A percentile compares a stretch with the other conserved stretches of the same genome.
Conservation (phyloP, 768 basidiomycete species). For the Boletus reticuloceps region DNA sequence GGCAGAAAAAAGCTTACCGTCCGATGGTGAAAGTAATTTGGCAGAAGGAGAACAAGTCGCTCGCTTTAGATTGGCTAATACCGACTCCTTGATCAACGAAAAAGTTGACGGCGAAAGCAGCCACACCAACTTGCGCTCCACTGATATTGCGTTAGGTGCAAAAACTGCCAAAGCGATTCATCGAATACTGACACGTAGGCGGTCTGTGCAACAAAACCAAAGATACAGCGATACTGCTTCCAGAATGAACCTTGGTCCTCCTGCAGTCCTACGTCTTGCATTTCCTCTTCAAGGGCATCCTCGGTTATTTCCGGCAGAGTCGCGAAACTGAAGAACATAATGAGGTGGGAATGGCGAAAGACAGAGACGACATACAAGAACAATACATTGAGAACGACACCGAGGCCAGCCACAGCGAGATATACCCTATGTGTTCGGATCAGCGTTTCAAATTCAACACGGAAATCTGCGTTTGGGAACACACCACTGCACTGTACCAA, state of each 20-base stretch:
- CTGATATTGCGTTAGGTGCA: conserved; percentile 23
- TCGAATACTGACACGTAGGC: conserved; percentile 49
- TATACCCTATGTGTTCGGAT: conserved; percentile 47
- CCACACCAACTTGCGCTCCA: conserved; percentile 66
- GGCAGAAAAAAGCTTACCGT: conserved; percentile 36
- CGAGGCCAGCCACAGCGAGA: conserved; percentile 62
- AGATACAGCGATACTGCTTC: conserved; percentile 67
- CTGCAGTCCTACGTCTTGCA: conserved; percentile 40
- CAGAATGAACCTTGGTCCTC: conserved; percentile 54
- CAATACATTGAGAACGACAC: conserved; percentile 55
- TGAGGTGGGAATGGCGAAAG: background rate
- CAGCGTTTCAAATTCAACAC: background rate
- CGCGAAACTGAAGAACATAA: conserved; percentile 49
- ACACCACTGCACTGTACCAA: conserved; percentile 69
- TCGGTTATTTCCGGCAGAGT: conserved; percentile 69
- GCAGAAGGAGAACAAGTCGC: conserved; percentile 68
- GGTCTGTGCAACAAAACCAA: conserved; percentile 74
- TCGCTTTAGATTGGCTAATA: conserved; percentile 49
- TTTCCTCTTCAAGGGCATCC: conserved; percentile 54
- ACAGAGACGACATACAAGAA: conserved; percentile 49
- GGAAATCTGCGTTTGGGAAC: background rate
- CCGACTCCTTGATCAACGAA: conserved; percentile 61
- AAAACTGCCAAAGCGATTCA: background rate
- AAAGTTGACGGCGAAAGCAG: conserved; percentile 68
- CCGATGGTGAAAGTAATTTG: conserved; percentile 67